Base-by-base conservation (phyloP, 768 basidiomycete species). In the Guyanaporus albipodus region DNA sequence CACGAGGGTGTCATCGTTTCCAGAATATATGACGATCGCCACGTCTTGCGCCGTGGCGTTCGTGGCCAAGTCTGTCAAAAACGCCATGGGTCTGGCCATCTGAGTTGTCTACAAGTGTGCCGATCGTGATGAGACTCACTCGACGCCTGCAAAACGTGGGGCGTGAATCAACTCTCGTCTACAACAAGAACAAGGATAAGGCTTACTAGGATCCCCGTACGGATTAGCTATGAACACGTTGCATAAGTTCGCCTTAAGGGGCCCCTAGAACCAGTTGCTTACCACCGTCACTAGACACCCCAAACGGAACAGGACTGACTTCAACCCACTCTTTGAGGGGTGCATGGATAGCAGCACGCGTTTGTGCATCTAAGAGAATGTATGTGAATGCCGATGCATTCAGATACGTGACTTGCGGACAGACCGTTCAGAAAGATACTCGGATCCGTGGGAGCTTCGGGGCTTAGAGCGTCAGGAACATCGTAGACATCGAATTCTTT, bases 1-100 rank as follows among this genome's bases (percentile, higher is more conserved):
- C 46, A 83, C 70, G 8, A 85, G 73, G 2, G 78, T 67, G 58
- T 87, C 85, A 48, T 84, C 79, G 55, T 86, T 86, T 4, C 83
- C 85, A 15, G 83, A 83, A 57, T 70, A 85, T 17, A 86, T 61
- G 8, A 85, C 62, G 14, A 85, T 62, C 1, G 68, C 62, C 12
- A 85, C 56, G 18, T 66, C 59, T 6, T 72, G 73, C 3, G 67
- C 67, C 0, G 81, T 73, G 15, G 77, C 74, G 49, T 86, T 86
- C 10, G 78, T 73, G 2, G 83, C 82, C n/a, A 86, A 70, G 6
- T 82, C 82, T 2, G 75, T 70, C 33, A 86, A 64, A 62, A 84
- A 85, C 41, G 67, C 73, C 72, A 83, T 83, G 4, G 84, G 77
- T 52, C 82, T 83, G 19, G 7, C 18, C 2, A 21, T 1, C 5